phyloP scores from a whole-genome alignment of 352 stramenopile genomes.

The Aphanomyces euteiches region DNA sequence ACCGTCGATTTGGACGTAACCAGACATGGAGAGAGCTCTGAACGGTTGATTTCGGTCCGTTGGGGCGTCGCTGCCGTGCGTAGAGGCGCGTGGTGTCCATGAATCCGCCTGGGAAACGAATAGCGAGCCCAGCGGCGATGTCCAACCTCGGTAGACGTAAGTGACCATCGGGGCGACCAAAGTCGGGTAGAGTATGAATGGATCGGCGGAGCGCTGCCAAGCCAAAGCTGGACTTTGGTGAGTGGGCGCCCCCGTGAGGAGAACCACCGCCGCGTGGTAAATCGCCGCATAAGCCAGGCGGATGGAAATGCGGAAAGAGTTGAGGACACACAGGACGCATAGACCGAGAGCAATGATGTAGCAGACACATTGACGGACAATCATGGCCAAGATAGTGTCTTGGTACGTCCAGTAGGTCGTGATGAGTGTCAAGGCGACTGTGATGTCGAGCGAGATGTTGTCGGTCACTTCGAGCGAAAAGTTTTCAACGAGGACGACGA shows the following conservation, averaged over 20 bases:
- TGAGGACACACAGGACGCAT: constrained; percentile 1
- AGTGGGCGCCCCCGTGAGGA: neutral
- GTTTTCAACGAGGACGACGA: neutral
- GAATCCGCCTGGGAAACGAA: neutral
- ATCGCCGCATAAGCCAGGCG: neutral
- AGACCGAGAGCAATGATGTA: neutral
- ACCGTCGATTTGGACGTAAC: neutral
- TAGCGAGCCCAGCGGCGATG: neutral
- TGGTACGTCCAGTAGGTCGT: neutral
- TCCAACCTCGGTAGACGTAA: neutral
- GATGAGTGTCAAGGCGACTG: neutral
- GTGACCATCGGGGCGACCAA: neutral
- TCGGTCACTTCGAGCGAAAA: neutral
- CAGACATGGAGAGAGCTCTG: too few species aligned
- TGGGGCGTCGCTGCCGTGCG: neutral
- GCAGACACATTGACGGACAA: neutral
- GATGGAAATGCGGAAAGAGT: neutral
- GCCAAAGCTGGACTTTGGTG: neutral
- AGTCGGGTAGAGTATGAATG: neutral
- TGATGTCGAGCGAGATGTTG: neutral
- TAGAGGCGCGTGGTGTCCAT: neutral
- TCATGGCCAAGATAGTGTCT: neutral
- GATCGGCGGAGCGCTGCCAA: neutral
- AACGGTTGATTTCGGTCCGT: neutral
- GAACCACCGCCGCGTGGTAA: neutral